Evolutionary conservation across 257 asterid species (phyloP), one percentile per base, ranked within the genome.

Genomic region (Asclepias syriaca): DNA sequence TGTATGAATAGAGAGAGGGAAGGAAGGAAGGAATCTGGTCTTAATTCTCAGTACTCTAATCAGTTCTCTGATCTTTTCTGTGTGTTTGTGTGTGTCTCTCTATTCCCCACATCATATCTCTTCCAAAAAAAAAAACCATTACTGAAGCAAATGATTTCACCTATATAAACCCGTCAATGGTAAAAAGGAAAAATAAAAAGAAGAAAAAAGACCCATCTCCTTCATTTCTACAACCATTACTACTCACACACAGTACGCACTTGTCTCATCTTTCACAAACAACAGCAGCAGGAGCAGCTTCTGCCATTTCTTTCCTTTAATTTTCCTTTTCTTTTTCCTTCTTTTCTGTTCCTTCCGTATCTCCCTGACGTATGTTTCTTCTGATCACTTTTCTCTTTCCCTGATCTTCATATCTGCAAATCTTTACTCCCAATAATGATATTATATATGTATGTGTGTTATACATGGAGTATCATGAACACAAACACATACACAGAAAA

Each of bases 101-200:
- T 34, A 24, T 63, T 48, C 39, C 67, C 67, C 67, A 15, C 67
- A 63, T 50, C 61, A 51, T 69, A 49, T 51, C 59, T 43, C 77
- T 72, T 29, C 34, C 34, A 39, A 15, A 46, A 74, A 72, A 77
- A 6, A 77, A 74, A 67, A 49, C 39, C 21, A 46, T 73, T 72
- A 68, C 72, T 68, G 71, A 61, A 59, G 66, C 74, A 75, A 54
- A 72, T 18, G 59, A 68, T 72, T 68, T 68, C 48, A 24, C 77
- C 71, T 50, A 19, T 68, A 43, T 40, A 57, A 50, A 50, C 55
- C 77, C 66, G 59, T 69, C 65, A 59, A 37, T 37, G 54, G 60
- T 72, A 61, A 73, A 53, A 73, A 53, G 9, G 5, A 54, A 19
- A 18, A 54, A 54, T 2, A 18, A 51, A 1, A 16, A 53, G 69